Base-by-base conservation (phyloP, 768 basidiomycete species). In the Leccinum disarticulatum region DNA sequence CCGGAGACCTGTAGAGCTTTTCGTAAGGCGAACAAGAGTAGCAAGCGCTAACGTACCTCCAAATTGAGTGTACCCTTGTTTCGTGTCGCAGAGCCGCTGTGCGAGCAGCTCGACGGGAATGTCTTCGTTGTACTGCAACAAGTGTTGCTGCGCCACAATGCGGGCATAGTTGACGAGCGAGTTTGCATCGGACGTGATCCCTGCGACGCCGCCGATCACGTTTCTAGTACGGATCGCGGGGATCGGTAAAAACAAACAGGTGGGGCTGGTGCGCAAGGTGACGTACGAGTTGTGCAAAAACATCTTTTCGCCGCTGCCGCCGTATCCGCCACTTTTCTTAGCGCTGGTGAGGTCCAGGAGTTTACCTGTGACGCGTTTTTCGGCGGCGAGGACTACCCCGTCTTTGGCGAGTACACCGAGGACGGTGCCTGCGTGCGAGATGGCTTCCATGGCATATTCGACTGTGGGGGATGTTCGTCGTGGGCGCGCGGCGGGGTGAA, bases 341-440 rank as follows among this genome's bases (percentile, higher is more conserved):
- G 87, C 83, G 53, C 84, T 83, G 19, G 91, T 90, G 36, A 97
- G 83, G 77, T 98, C 97, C 49, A 99, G 83, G 36, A 98, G 87
- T 77, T 98, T 99, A 48, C 95, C 95, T 0, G 97, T 98, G 31
- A 98, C 95, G 77, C 96, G 97, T 84, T 96, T 96, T 83, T 99
- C 92, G 6, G 90, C 95, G 0, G 92, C 95, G 3, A 96, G 81
- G 9, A 96, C 92, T 17, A 96, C 90, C 1, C 95, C 95, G 63
- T 95, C 91, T 66, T 86, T 90, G 30, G 25, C 25, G 25, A 25
- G 25, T 57, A 95, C 88, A 46, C 93, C 94, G n/a, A 96, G 84
- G 49, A 96, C 94, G 46, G 93, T 91, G 56, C 93, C 93, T 19
- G 93, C 94, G 69, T 95, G 91, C 30, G 95, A 97, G 81, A 98